A percentile compares a stretch with the other conserved stretches of the same genome.
Evolutionary conservation across 139 green algal genomes (phyloP).

Genomic region (Chara braunii): DNA sequence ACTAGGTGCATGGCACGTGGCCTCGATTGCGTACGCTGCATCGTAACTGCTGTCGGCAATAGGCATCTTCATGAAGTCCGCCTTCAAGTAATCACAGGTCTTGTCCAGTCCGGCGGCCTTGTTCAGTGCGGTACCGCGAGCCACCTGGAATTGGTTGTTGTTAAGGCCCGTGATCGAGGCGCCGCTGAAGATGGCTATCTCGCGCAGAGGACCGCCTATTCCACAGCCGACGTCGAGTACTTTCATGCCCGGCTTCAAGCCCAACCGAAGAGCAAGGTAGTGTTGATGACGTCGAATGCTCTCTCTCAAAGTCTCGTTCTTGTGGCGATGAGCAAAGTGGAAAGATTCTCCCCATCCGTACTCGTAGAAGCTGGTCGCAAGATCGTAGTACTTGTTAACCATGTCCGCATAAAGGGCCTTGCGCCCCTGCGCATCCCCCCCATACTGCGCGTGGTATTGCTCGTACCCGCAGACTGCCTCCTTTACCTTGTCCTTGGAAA

Average conservation of each 20-base stretch:
- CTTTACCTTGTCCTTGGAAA: slow-evolving; percentile 15
- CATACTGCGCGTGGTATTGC: slow-evolving; percentile 40
- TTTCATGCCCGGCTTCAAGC: slow-evolving; percentile 47
- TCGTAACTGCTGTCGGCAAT: slow-evolving; percentile 41
- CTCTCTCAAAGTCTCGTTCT: slow-evolving; percentile 54
- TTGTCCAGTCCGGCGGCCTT: slow-evolving; percentile 24
- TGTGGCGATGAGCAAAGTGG: slow-evolving; percentile 59
- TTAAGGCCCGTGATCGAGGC: slow-evolving; percentile 48
- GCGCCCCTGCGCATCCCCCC: slow-evolving; percentile 16
- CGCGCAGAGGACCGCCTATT: slow-evolving; percentile 45
- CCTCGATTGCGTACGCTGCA: slow-evolving; percentile 51
- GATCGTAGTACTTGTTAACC: slow-evolving; percentile 62
- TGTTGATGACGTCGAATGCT: slow-evolving; percentile 62
- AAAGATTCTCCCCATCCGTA: slow-evolving; percentile 66
- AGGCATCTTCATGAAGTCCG: slow-evolving; percentile 55
- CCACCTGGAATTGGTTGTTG: slow-evolving; percentile 52
- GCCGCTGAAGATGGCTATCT: slow-evolving; percentile 49
- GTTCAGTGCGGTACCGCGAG: slow-evolving; percentile 30
- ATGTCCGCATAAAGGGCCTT: slow-evolving; percentile 50
- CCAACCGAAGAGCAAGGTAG: slow-evolving; percentile 55
- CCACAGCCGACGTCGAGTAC: slow-evolving; percentile 53
- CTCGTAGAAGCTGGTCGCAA: slow-evolving; percentile 60
- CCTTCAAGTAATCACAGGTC: slow-evolving; percentile 44
- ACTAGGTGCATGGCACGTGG: slow-evolving; percentile 49
- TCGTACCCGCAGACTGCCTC: slow-evolving; percentile 34